phyloP scores from a whole-genome alignment of 208 protist species.

The Acanthamoeba healyi region DNA sequence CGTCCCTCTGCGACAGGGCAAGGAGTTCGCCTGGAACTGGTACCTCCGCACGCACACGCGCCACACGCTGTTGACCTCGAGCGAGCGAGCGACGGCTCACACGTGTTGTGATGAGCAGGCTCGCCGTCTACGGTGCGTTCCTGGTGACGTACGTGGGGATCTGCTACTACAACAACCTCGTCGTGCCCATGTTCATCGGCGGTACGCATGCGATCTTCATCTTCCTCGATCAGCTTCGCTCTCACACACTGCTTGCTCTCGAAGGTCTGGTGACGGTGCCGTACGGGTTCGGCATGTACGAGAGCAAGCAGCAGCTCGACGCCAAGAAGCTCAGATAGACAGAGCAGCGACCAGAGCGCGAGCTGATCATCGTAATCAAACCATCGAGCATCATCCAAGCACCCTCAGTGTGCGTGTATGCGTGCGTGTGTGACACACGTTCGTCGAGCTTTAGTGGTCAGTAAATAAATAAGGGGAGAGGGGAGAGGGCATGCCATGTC shows the following conservation, averaged over 20 bases:
- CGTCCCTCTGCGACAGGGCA: background rate
- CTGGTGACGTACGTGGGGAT: background rate
- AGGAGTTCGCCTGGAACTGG: slow-evolving; percentile 24
- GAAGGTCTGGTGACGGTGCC: background rate
- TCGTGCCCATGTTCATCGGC: slow-evolving; percentile 15
- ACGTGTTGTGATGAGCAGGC: background rate
- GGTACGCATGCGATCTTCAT: background rate
- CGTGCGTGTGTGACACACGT: background rate
- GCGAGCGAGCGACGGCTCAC: too few species aligned
- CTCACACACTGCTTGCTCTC: background rate
- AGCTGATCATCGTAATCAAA: too few species aligned
- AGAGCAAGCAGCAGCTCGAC: slow-evolving; percentile 41
- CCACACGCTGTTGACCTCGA: too few species aligned
- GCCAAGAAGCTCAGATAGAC: slow-evolving; percentile 29
- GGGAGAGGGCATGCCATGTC: too few species aligned
- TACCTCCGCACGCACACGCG: background rate
- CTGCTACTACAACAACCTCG: slow-evolving; percentile 9
- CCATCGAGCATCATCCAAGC: too few species aligned
- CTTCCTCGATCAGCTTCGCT: background rate
- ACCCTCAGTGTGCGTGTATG: too few species aligned
- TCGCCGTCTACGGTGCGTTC: background rate
- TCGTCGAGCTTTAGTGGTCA: too few species aligned
- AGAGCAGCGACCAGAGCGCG: too few species aligned
- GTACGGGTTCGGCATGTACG: slow-evolving; percentile 29
- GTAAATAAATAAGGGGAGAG: too few species aligned